phyloP scores from a whole-genome alignment of 306 rosid genomes.

The Rosa persica region DNA sequence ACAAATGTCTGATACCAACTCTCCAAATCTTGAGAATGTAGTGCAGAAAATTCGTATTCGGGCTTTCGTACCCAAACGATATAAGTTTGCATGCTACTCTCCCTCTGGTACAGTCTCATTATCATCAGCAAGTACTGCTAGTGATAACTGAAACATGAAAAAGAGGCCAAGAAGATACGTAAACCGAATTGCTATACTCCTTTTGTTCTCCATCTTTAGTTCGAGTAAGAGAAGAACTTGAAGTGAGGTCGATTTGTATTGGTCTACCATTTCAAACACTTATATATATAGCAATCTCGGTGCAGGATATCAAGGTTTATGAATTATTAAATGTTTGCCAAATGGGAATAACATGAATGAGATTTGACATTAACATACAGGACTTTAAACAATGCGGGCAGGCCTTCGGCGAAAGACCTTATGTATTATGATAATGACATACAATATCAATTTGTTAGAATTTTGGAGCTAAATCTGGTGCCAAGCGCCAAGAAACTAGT shows the following conservation, averaged over 20 bases:
- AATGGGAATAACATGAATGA: too few species aligned
- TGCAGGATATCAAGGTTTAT: too few species aligned
- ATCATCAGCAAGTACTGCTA: conserved; percentile 6
- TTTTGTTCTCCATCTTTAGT: conserved; percentile 31
- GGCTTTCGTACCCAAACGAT: conserved; percentile 53
- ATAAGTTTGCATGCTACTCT: conserved; percentile 21
- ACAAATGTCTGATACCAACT: conserved; percentile 57
- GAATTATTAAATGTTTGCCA: not conserved
- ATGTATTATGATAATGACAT: too few species aligned
- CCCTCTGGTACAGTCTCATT: not conserved
- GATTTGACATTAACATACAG: not conserved
- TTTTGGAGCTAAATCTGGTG: too few species aligned
- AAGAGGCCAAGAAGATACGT: conserved; percentile 24
- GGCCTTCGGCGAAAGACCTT: too few species aligned
- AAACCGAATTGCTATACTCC: not conserved
- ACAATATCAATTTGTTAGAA: too few species aligned
- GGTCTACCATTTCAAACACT: too few species aligned
- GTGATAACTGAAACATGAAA: conserved; percentile 23
- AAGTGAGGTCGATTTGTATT: not conserved
- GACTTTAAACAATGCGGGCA: not conserved
- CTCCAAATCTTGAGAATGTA: conserved; percentile 35
- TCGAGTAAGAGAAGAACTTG: too few species aligned
- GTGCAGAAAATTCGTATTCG: conserved; percentile 3
- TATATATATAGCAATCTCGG: too few species aligned
- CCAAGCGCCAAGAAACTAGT: too few species aligned